Base-by-base conservation (phyloP, 2,329 filamentous ascomycete species). In the Simplicillium aogashimaense region DNA sequence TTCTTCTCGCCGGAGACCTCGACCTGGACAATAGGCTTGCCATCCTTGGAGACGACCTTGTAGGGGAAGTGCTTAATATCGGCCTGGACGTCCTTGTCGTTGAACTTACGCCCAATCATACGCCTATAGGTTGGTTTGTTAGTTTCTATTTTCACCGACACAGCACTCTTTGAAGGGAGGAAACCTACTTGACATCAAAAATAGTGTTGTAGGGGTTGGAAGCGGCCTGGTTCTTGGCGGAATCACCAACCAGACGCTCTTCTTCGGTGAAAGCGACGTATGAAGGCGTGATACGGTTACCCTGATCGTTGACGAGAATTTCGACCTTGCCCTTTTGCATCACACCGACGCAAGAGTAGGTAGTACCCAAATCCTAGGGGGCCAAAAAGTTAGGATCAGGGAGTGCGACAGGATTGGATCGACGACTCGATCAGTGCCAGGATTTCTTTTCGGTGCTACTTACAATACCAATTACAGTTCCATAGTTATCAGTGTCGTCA, bases 41-140 rank as follows among this genome's bases (percentile, higher is more conserved):
- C 88, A 66, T 84, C 79, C 74, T 92, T 89, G 74, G 84, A 76
- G 58, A 87, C 61, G 46, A 98, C 85, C 71, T 86, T 87, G 83
- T 90, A 98, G 58, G 92, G 90, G 78, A 95, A 95, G 75, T 95
- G 86, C 85, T 98, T 97, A 61, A 92, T 77, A 61, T 98, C 92
- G 60, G 72, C 76, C 72, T 95, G 89, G 51, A 95, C 82, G 49
- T 94, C 86, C 71, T 83, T 85, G 63, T 92, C 86, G 38, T 69
- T 67, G 64, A 74, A 89, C 69, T 89, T 92, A 64, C 84, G 84
- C 57, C 86, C 86, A 59, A 92, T 89, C 56, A 92, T 66, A 61
- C 86, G 86, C 72, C 83, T 87, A 48, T 7, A 4, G 2, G 13
- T 17, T 14, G 36, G 9, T 25, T 5, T 25, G 49, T 57, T 51